Base-by-base conservation (phyloP, 257 asterid species). In the Nicotiana attenuata region DNA sequence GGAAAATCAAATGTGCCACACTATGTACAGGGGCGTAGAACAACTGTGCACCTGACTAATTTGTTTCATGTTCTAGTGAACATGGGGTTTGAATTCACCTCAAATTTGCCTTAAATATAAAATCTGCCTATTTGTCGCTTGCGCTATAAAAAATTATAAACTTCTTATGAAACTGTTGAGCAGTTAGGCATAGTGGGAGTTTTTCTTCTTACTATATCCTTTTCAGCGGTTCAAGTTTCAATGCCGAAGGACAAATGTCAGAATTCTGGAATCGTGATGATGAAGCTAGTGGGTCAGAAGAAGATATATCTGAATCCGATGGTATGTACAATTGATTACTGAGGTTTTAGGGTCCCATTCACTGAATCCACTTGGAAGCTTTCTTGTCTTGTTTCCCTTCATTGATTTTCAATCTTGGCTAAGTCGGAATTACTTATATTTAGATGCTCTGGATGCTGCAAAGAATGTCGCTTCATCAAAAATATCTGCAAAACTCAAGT, bases 181-280 rank as follows among this genome's bases (percentile, higher is more conserved):
- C 24, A 16, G 3, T 78, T 83, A 14, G 65, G 45, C 56, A 50
- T 33, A 20, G 35, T 79, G 80, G 65, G 35, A 35, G 45, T 29
- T 78, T 5, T 20, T 35, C 8, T 68, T 16, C 67, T 79, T 64
- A 13, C 24, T 55, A 22, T 79, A 33, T 53, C 3, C 69, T 59
- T 78, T 71, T 55, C 60, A 73, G 63, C 16, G 17, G 79, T 50
- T 73, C 93, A 57, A 85, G 82, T 85, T 52, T 87, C 83, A 82
- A 59, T 22, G 86, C 67, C 19, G 91, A 41, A 45, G 92, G 82
- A 69, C 89, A 88, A 69, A 66, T 84, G 83, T 94, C 98, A 1
- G 98, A 96, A 86, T 95, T 95, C 91, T 93, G 99, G 99, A 91
- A 93, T 80, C 96, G 92, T 33, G 92, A 91, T 82, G 97, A 88